phyloP scores from a whole-genome alignment of 1,284 basidiomycete genomes.

The Golubevia pallescens region DNA sequence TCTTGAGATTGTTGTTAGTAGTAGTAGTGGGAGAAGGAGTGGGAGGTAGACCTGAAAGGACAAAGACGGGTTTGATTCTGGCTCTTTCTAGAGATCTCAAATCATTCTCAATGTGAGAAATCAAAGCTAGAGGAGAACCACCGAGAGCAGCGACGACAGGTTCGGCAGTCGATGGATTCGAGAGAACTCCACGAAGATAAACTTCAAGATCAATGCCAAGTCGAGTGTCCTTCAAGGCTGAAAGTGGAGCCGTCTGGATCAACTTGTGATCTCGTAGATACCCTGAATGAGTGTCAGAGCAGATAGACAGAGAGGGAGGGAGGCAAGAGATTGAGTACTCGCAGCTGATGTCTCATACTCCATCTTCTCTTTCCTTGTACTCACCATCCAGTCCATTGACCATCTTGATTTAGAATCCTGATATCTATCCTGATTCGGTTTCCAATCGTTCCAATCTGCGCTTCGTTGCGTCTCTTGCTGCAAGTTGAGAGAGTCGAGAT shows the following conservation, averaged over 20 bases:
- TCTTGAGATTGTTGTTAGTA: constrained; percentile 16
- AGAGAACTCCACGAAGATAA: constrained; percentile 82
- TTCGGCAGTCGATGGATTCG: constrained; percentile 77
- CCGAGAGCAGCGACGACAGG: constrained; percentile 92
- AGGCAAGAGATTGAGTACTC: not conserved
- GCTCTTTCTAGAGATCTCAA: constrained; percentile 86
- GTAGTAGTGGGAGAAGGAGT: constrained; percentile 14
- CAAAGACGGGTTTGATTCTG: constrained; percentile 95
- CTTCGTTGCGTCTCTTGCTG: no score
- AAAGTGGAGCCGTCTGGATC: constrained; percentile 80
- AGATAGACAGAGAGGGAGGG: not conserved
- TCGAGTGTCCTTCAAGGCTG: constrained; percentile 84
- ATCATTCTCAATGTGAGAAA: constrained; percentile 82
- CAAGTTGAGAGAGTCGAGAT: no score
- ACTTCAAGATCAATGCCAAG: constrained; percentile 95
- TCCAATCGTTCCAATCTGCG: no score
- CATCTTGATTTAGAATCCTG: not conserved
- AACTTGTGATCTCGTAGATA: constrained; percentile 87
- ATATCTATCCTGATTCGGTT: no score
- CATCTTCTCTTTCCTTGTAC: not conserved
- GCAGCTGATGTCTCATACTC: not conserved
- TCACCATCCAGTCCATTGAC: not conserved
- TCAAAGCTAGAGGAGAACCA: constrained; percentile 73
- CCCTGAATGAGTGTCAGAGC: constrained; percentile 67
- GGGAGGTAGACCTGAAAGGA: constrained; percentile 84